Evolutionary conservation across 257 asterid genomes (phyloP), one percentile per base, ranked within the genome.

Genomic region (Lithospermum erythrorhizon): DNA sequence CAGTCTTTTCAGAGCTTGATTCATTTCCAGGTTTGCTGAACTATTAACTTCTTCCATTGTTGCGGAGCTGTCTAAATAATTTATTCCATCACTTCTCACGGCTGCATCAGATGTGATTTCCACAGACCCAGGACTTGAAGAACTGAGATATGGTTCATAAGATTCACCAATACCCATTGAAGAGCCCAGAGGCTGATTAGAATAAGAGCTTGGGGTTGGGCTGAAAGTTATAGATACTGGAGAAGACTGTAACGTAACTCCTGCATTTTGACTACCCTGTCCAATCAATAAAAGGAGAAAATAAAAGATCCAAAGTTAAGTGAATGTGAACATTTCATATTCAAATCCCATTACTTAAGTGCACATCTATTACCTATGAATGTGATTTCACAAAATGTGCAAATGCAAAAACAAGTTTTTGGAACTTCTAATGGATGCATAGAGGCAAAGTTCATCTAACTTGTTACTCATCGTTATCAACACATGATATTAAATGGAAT

Each of bases 61-160:
- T 68, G 57, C 82, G 59, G 58, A 55, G 20, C 61, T 58, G 64
- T 58, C 61, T 41, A 65, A 62, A 57, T 65, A 71, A 64, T 67
- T 73, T 65, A 65, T 58, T 49, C 70, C 70, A 54, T 25, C 58
- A 69, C 64, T 74, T 53, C 19, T 55, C 45, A 61, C 52, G 64
- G 59, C 62, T 65, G 69, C 81, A 73, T 49, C 65, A 54, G 94
- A 88, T 73, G 75, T 80, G 62, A 82, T 68, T 79, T 91, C 97
- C 67, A 61, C 80, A 49, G 89, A 81, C 70, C 67, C 79, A 61
- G 94, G 93, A 76, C 95, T 82, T 58, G 84, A 71, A 49, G 65
- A 55, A 67, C 64, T 80, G 53, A 54, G 72, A 70, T 58, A 65
- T 59, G 68, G 68, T 32, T 76, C 93, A 79, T 73, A 65, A 76